Conservation (phyloP, 768 basidiomycete genomes). For the Chalciporus piperatus region DNA sequence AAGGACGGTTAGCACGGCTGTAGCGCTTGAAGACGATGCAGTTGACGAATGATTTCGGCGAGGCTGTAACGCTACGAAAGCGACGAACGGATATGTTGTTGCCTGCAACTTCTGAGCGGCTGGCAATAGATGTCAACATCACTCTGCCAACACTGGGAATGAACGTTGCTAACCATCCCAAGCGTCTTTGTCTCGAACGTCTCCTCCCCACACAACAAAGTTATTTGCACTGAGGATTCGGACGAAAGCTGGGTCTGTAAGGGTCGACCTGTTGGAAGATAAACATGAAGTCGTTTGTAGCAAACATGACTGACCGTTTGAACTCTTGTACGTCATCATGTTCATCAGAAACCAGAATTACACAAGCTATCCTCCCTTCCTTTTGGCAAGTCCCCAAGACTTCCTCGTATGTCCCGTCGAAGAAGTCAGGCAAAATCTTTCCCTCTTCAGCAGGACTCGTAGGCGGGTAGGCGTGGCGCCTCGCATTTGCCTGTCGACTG, state of each 20-base stretch:
- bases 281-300: not conserved
- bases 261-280: conserved; percentile 50
- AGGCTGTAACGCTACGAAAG: conserved; percentile 87
- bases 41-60: conserved; percentile 41
- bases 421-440: conserved; percentile 77
- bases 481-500: conserved; percentile 45
- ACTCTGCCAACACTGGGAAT: not conserved
- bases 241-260: conserved; percentile 73
- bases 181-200: conserved; percentile 78
- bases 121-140: conserved; percentile 14
- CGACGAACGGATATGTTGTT: conserved; percentile 91
- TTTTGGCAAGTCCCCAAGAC: conserved; percentile 67
- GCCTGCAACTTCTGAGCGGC: conserved; percentile 75
- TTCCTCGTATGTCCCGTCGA: conserved; percentile 76
- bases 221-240: conserved; percentile 67
- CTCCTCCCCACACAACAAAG: conserved; percentile 89
- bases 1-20: conserved; percentile 70
- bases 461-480: conserved; percentile 25
- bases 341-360: conserved; percentile 82
- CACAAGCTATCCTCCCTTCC: conserved; percentile 72
- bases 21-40: conserved; percentile 34
- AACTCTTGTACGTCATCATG: conserved; percentile 89
- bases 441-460: conserved; percentile 31
- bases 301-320: conserved; percentile 55
- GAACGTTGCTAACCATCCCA: conserved; percentile 56